phyloP scores from a whole-genome alignment of 805 yeast species.

The Kluyveromyces siamensis region DNA sequence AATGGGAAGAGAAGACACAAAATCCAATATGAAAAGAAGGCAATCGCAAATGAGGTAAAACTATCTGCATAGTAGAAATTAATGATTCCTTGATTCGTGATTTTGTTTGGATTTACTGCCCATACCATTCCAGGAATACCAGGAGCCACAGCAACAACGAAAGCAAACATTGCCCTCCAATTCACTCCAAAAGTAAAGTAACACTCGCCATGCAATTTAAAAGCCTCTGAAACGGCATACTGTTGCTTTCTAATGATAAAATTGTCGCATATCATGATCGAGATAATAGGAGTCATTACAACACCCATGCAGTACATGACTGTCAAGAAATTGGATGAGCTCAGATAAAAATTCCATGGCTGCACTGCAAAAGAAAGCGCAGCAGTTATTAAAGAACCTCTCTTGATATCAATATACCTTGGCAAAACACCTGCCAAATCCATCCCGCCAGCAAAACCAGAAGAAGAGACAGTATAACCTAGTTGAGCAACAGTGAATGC shows the following conservation, averaged over 20 bases:
- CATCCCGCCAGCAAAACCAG: slow-evolving; percentile 32
- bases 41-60: slow-evolving; percentile 28
- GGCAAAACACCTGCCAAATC: slow-evolving; percentile 31
- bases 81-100: slow-evolving; percentile 21
- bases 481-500: slow-evolving; percentile 26
- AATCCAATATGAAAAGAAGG: slow-evolving; percentile 25
- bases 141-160: slow-evolving; percentile 31
- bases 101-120: slow-evolving; percentile 13
- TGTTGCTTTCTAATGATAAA: slow-evolving; percentile 28
- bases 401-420: slow-evolving; percentile 22
- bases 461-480: slow-evolving; percentile 27
- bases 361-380: slow-evolving; percentile 28
- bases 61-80: slow-evolving; percentile 32
- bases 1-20: slow-evolving; percentile 27
- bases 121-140: slow-evolving; percentile 35
- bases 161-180: slow-evolving; percentile 33
- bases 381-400: slow-evolving; percentile 29
- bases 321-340: slow-evolving; percentile 24
- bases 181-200: slow-evolving; percentile 35
- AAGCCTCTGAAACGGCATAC: slow-evolving; percentile 30
- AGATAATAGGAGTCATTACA: slow-evolving; percentile 29
- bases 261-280: slow-evolving; percentile 32
- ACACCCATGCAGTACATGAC: slow-evolving; percentile 31
- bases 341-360: slow-evolving; percentile 32
- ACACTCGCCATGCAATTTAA: slow-evolving; percentile 23